Evolutionary conservation across 345 rosid species (phyloP).

Genomic region (Salix suchowensis): DNA sequence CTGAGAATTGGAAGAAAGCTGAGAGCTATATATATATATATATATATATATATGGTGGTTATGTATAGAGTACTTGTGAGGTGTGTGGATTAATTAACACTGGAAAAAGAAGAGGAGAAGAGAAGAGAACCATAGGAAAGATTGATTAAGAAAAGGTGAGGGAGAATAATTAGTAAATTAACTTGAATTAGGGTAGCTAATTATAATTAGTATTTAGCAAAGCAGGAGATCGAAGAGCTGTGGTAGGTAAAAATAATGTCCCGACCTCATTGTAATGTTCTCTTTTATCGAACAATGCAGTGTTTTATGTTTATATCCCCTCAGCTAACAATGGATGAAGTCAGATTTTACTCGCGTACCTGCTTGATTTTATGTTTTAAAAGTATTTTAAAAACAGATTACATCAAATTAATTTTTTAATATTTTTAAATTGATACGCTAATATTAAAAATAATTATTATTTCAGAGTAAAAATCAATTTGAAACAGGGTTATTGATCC

Average conservation of each 20-base stretch:
- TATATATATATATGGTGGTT: not conserved
- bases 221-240: not conserved
- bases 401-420: no score
- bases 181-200: not conserved
- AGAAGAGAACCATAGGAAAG: not conserved
- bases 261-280: constrained; percentile 6
- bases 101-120: not conserved
- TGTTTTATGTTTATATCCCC: not conserved
- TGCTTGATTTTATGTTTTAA: no score
- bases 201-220: not conserved
- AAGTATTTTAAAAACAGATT: no score
- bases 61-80: not conserved
- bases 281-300: constrained; percentile 8
- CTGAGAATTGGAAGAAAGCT: constrained; percentile 74
- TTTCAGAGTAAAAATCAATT: no score
- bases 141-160: not conserved
- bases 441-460: no score
- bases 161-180: constrained; percentile 7
- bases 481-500: no score
- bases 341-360: no score
- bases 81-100: not conserved
- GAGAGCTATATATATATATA: not conserved
- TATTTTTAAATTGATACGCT: no score
- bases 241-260: not conserved
- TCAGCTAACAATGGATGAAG: not conserved